A percentile compares a stretch with the other conserved stretches of the same genome.
These are phyloP conservation scores for Castanopsis chinensis DNA, from an alignment of 306 rosid genomes.

Conservation along the genomic window DNA sequence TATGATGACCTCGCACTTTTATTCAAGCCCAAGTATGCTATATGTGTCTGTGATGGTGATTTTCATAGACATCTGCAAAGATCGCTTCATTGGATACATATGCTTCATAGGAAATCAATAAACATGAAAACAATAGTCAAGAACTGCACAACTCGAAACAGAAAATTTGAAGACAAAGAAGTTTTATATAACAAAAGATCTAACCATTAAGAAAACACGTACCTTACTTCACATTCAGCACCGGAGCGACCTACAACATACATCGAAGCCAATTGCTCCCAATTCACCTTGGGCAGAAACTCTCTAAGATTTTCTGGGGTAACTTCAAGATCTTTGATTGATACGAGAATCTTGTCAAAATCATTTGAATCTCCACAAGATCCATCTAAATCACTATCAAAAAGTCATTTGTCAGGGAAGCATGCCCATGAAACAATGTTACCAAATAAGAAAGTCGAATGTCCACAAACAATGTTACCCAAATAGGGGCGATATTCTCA, in stretches of 20 bases:
- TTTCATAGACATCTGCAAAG: conserved; percentile 65
- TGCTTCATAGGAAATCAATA: conserved; percentile 56
- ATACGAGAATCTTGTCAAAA: conserved; percentile 52
- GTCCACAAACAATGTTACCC: neutral
- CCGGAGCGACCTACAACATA: conserved; percentile 64
- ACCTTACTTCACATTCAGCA: conserved; percentile 94
- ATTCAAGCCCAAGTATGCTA: conserved; percentile 60
- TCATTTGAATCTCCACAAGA: conserved; percentile 47
- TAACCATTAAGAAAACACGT: conserved; percentile 25
- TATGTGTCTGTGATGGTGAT: conserved; percentile 61
- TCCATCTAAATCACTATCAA: conserved; percentile 43
- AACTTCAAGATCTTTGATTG: conserved; percentile 59
- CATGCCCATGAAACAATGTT: neutral
- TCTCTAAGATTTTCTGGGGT: conserved; percentile 52
- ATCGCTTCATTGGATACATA: conserved; percentile 41
- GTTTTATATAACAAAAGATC: neutral
- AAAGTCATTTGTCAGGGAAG: conserved; percentile 20
- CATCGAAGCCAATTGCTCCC: conserved; percentile 84
- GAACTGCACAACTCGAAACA: conserved; percentile 34
- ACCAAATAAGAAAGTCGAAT: neutral
- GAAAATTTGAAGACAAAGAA: conserved; percentile 7
- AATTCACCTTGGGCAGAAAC: conserved; percentile 74
- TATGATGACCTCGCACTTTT: conserved; percentile 49
- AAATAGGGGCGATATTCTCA: neutral
- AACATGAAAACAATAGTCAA: conserved; percentile 45